These are phyloP conservation scores for Barnettozyma californica DNA, from an alignment of 805 yeast genomes.

Conservation along the genomic window DNA sequence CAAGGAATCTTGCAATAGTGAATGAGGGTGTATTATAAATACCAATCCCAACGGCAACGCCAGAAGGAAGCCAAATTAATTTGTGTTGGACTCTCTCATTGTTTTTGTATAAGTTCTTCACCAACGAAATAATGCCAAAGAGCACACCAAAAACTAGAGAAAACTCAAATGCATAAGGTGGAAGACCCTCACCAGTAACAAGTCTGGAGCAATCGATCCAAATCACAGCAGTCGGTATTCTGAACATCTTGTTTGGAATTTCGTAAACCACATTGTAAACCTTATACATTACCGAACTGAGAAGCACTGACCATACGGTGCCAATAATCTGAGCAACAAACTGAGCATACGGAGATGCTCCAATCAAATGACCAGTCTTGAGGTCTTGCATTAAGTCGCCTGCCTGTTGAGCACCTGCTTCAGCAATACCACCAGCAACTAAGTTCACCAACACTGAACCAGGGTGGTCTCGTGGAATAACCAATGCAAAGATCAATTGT, in stretches of 20 bases:
- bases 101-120: slow-evolving; percentile 50
- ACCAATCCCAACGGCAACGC: slow-evolving; percentile 97
- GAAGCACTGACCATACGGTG: slow-evolving; percentile 72
- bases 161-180: slow-evolving; percentile 64
- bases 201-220: slow-evolving; percentile 96
- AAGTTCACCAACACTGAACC: slow-evolving; percentile 80
- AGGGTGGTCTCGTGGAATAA: slow-evolving; percentile 70
- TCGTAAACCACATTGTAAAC: slow-evolving; percentile 77
- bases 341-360: slow-evolving; percentile 91
- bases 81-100: slow-evolving; percentile 32
- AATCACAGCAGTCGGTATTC: slow-evolving; percentile 92
- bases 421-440: slow-evolving; percentile 95
- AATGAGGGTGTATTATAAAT: slow-evolving; percentile 91
- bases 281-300: slow-evolving; percentile 78
- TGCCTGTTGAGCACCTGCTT: slow-evolving; percentile 98
- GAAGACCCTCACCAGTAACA: slow-evolving; percentile 87
- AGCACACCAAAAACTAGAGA: slow-evolving; percentile 57
- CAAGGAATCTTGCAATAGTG: slow-evolving; percentile 87
- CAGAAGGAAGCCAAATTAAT: slow-evolving; percentile 71
- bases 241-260: slow-evolving; percentile 75
- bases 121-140: slow-evolving; percentile 64
- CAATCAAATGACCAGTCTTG: slow-evolving; percentile 87
- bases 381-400: slow-evolving; percentile 97
- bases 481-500: slow-evolving; percentile 78
- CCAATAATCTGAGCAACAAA: slow-evolving; percentile 88